Conservation (phyloP, 306 rosid genomes). For the Crataegus laevigata region DNA sequence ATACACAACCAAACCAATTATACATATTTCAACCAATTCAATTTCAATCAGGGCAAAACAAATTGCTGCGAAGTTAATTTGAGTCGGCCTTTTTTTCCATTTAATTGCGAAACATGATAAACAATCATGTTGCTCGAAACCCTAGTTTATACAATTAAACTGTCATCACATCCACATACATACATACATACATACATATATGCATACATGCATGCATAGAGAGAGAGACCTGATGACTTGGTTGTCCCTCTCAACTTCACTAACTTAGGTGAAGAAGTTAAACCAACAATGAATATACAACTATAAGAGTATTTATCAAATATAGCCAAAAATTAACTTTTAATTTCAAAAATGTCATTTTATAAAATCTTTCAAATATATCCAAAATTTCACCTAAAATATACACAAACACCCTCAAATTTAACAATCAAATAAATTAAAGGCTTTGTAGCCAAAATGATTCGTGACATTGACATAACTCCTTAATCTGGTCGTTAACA, state of each 20-base stretch:
- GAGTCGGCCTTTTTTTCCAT: background rate
- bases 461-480: too few relatives aligned
- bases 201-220: background rate
- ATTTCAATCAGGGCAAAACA: background rate
- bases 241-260: slow-evolving; percentile 97
- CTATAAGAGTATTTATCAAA: too few relatives aligned
- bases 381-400: too few relatives aligned
- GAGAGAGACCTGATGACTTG: slow-evolving; percentile 58
- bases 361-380: too few relatives aligned
- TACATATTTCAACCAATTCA: background rate
- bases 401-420: too few relatives aligned
- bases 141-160: background rate
- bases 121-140: background rate
- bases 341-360: too few relatives aligned
- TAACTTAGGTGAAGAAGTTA: slow-evolving; percentile 83
- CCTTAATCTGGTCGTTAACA: too few relatives aligned
- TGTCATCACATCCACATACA: background rate
- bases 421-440: too few relatives aligned
- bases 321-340: too few relatives aligned
- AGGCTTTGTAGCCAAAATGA: too few relatives aligned
- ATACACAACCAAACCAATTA: background rate
- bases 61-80: background rate
- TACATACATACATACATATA: background rate
- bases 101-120: background rate
- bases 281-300: too few relatives aligned